Base-by-base conservation (phyloP, 768 basidiomycete genomes). In the Rhodocollybia butyracea region DNA sequence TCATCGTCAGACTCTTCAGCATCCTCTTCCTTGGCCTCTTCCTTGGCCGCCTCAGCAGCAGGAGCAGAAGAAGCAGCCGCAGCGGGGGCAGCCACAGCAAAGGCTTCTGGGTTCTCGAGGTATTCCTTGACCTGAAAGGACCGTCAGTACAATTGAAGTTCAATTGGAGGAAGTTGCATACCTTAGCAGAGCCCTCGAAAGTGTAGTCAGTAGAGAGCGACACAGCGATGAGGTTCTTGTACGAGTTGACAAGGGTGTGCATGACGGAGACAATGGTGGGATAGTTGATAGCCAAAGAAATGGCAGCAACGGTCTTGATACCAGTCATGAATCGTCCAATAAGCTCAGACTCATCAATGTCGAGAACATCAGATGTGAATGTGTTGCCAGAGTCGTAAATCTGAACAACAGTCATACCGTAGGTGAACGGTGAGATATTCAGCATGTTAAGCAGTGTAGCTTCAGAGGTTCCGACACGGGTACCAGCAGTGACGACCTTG, bases 381-480 rank as follows among this genome's bases (percentile, higher is more conserved):
- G 86, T 78, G 69, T 95, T 96, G 67, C 97, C 97, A 58, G 83
- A 80, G 78, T 96, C 92, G 74, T 83, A 99, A 70, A 99, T 95
- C 76, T 98, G 94, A 51, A 95, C 84, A 61, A 99, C 95, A 50
- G 86, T 89, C 96, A 99, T 98, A 67, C 97, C 97, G 79, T 97
- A 99, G 41, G 96, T 98, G 88, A 98, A 97, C 60, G 94, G 94
- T 45, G 96, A 98, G 73, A 99, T 98, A 84, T 95, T 95, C 68
- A 99, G 74, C 97, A 99, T 97, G 90, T 99, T 98, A 63, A 99
- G 81, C 64, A 99, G 84, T 59, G 95, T 94, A 51, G 97, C 96
- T 77, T 98, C 96, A 76, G 97, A 99, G 29, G 88, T 69, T 63
- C 97, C 97, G 72, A 99, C 97, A 79, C 93, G 91, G 62, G 85